A percentile compares a stretch with the other conserved stretches of the same genome.
These are phyloP conservation scores for Cymbidium sinense DNA, from an alignment of 106 monocot species.

Conservation along the genomic window DNA sequence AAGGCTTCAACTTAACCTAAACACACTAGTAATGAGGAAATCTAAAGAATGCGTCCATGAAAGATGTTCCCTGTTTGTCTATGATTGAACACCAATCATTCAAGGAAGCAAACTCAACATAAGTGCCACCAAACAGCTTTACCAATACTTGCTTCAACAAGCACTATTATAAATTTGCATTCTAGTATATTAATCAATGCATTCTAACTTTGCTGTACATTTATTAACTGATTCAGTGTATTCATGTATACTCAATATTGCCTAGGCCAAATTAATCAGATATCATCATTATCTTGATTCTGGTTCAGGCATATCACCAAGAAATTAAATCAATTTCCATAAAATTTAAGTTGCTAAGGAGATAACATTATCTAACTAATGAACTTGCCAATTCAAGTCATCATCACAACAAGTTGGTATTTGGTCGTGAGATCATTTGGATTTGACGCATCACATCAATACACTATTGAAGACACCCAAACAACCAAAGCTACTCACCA, in stretches of 20 bases:
- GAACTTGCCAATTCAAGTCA: no score
- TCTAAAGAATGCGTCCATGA: background rate
- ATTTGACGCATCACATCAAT: no score
- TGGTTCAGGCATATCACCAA: no score
- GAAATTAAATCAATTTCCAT: no score
- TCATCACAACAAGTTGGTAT: no score
- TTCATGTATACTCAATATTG: background rate
- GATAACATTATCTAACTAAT: no score
- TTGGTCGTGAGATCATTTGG: no score
- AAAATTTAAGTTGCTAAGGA: no score
- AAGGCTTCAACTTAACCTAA: background rate
- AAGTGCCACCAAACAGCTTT: background rate
- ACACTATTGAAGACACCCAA: no score
- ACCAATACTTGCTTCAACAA: background rate
- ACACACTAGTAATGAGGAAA: background rate
- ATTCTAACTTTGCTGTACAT: background rate
- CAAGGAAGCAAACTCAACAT: background rate
- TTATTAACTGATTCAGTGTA: background rate
- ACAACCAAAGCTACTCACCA: no score
- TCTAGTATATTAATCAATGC: background rate
- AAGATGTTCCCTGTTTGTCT: background rate
- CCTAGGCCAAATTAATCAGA: no score
- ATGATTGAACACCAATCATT: background rate
- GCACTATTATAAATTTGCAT: background rate
- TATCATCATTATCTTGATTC: no score